phyloP scores from a whole-genome alignment of 371 early-diverging fungal species.

The Mortierella sp. region DNA sequence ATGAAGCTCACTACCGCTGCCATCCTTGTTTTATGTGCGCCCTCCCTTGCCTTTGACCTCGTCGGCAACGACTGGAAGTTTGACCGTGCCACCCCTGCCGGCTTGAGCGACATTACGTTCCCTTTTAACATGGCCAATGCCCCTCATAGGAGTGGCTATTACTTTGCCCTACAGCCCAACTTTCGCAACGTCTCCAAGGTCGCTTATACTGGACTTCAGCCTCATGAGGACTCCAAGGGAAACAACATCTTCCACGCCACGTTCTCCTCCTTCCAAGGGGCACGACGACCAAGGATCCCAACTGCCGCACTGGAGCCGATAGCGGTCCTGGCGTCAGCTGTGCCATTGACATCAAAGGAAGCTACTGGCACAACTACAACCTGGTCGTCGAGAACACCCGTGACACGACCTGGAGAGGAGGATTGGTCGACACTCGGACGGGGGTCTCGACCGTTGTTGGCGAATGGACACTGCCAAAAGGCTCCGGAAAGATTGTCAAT shows the following conservation, averaged over 20 bases:
- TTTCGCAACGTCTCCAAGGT: constrained; percentile 7
- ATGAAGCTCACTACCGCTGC: constrained; percentile 22
- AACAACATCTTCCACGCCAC: constrained; percentile 22
- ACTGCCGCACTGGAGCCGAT: constrained; percentile 26
- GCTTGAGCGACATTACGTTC: constrained; percentile 40
- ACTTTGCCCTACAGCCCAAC: constrained; percentile 35
- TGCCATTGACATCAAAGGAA: constrained; percentile 16
- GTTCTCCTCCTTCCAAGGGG: constrained; percentile 33
- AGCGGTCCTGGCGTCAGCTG: constrained; percentile 37
- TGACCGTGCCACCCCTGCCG: not conserved
- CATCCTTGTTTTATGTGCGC: constrained; percentile 17
- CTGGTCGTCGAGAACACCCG: constrained; percentile 19
- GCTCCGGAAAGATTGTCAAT: constrained; percentile 20
- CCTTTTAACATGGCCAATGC: constrained; percentile 33
- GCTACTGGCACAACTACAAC: constrained; percentile 24
- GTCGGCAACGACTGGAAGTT: constrained; percentile 24
- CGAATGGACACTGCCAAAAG: constrained; percentile 28
- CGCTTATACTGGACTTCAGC: constrained; percentile 36
- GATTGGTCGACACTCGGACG: constrained; percentile 23
- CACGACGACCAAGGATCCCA: constrained; percentile 19
- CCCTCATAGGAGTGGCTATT: constrained; percentile 30
- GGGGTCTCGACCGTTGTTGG: constrained; percentile 14
- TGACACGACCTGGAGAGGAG: constrained; percentile 32
- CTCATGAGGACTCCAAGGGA: constrained; percentile 21
- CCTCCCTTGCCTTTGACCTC: constrained; percentile 20